Conservation (phyloP, 169 alveolate genomes). For the Besnoitia besnoiti region DNA sequence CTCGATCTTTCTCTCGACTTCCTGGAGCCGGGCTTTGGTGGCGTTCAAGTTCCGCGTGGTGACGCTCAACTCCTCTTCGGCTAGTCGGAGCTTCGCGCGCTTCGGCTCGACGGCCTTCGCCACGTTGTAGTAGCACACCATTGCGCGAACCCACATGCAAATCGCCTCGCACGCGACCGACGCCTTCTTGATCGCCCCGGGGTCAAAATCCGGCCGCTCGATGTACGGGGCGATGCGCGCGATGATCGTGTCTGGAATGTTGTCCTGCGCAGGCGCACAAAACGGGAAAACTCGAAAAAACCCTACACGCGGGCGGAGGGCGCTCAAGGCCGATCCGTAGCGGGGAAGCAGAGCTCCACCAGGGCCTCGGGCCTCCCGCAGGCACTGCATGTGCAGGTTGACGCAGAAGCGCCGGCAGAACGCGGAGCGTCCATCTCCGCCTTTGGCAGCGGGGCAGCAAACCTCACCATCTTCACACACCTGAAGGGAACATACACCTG, state of each 20-base stretch:
- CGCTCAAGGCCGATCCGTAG: background rate
- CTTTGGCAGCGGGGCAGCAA: too few species aligned
- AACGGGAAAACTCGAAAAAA: constrained; percentile 58
- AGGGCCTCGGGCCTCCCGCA: background rate
- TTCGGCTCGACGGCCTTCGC: constrained; percentile 91
- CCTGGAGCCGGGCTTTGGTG: constrained; percentile 88
- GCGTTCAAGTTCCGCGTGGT: constrained; percentile 88
- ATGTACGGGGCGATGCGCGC: constrained; percentile 92
- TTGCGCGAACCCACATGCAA: constrained; percentile 94
- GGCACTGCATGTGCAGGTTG: too few species aligned
- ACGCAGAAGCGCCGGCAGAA: too few species aligned
- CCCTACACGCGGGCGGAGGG: background rate
- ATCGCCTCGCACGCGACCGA: constrained; percentile 91
- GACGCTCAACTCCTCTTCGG: constrained; percentile 90
- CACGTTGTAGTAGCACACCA: constrained; percentile 91
- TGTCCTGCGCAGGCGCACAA: constrained; percentile 91
- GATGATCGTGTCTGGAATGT: constrained; percentile 93
- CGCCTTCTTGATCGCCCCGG: constrained; percentile 87
- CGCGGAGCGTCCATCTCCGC: too few species aligned
- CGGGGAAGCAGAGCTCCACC: background rate
- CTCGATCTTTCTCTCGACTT: constrained; percentile 87
- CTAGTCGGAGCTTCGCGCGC: constrained; percentile 90
- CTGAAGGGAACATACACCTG: too few species aligned
- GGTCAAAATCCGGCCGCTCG: constrained; percentile 82
- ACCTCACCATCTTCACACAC: too few species aligned